Base-by-base conservation (phyloP, 148 eudicot genomes). In the Salicornia ramosissima region DNA sequence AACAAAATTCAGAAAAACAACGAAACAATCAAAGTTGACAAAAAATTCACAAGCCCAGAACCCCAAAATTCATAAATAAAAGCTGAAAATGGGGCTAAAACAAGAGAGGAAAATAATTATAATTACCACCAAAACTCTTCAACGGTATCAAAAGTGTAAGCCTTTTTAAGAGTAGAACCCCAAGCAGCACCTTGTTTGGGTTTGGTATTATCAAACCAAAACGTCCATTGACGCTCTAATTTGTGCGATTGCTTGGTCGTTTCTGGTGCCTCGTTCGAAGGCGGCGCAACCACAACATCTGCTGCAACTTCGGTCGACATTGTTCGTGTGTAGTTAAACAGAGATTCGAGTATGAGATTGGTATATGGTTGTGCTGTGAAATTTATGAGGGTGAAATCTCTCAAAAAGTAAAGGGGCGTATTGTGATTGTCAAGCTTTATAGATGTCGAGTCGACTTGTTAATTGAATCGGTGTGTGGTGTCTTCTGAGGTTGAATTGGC, bases 71-170 rank as follows among this genome's bases (percentile, higher is more conserved):
- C 54, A 65, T 31, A 31, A n/a, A 30, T 13, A 42, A 64, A 9
- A 64, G 7, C 16, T 34, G 40, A 2, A 42, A 50, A 33, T 42
- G 52, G 8, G 16, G 0, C 22, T 10, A 36, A 39, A 34, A 2
- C 13, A 3, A 33, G 13, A 28, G 7, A 24, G 1, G 33, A 14
- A 18, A 65, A 58, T 13, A 28, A 59, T 42, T 12, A 71, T 7
- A 12, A 34, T 56, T 85, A 94, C 99, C 96, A 82, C 99, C 97
- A 94, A 65, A 94, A 94, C 70, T 94, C 96, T 74, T 94, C 97
- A 12, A 91, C 90, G 5, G 99, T 87, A 16, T 91, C 86, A 81
- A 91, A 94, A 29, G 96, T 88, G 54, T 86, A 90, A 39, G 72
- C 87, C 39, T 87, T 87, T 54, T 86, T 85, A 29, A 90, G 92